Evolutionary conservation across 129 eudicot species (phyloP), one percentile per base, ranked within the genome.

Genomic region (Flaveria brownii): DNA sequence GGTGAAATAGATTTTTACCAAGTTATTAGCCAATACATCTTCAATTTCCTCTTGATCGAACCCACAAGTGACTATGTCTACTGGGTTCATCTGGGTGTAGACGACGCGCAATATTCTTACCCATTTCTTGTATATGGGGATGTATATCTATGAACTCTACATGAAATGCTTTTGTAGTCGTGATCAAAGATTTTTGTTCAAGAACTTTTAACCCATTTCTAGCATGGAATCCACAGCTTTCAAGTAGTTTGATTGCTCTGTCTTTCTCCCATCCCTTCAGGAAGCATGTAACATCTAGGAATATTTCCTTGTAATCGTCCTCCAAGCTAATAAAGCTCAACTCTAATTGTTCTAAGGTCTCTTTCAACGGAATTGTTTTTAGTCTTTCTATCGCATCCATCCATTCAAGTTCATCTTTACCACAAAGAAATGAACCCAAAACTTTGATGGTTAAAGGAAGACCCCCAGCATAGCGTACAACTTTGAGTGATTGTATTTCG

Each of bases 291-390:
- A 71, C 71, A 66, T 77, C 79, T 18, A 82, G 63, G 54, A 77
- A 82, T 54, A 77, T 82, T 17, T 82, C 55, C 49, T 77, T 72
- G 67, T 30, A 81, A 57, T 85, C 75, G 17, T 77, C 81, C 55
- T 82, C 92, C 2, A 87, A 75, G 12, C 77, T 75, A 20, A 57
- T 63, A 74, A 45, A 87, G 70, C 92, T 87, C 61, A 87, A 61
- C 60, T 77, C 75, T 43, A 87, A 30, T 33, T 73, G 75, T 64
- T 80, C 85, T 1, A 62, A 13, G 36, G 71, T 64, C 4, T 82
- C 69, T 9, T 43, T 4, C 47, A 70, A 74, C 1, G 82, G 72
- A 16, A 63, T 75, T 45, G 6, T 18, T 66, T 63, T 63, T 10
- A 85, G 72, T 70, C 83, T 82, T 50, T 25, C 17, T 18, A 78